These are phyloP conservation scores for Aureobasidium sp. DNA, from an alignment of 2,329 filamentous ascomycete species.

Conservation along the genomic window DNA sequence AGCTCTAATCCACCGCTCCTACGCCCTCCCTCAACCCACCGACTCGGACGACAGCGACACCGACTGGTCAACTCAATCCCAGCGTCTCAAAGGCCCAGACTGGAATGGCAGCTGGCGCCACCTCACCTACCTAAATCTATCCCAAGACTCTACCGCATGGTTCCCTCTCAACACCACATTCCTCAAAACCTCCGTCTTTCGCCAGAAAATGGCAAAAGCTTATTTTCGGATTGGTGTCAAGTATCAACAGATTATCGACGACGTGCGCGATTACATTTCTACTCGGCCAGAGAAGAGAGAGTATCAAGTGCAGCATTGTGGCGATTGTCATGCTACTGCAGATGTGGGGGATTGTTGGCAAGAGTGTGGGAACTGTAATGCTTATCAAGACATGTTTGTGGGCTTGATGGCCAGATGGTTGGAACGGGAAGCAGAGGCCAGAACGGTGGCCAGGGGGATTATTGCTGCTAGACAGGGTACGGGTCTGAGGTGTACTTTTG, in stretches of 20 bases:
- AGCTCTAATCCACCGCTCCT: conserved; percentile 33
- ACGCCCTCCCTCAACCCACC: background rate
- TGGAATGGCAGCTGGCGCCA: conserved; percentile 11
- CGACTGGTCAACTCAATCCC: background rate
- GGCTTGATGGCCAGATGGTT: conserved; percentile 12
- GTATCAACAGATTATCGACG: background rate
- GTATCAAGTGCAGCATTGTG: conserved; percentile 3
- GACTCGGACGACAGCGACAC: background rate
- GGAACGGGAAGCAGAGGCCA: conserved; percentile 11
- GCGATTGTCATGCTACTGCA: background rate
- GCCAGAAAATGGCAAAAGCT: background rate
- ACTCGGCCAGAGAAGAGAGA: background rate
- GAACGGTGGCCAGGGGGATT: background rate
- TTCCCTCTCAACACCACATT: background rate
- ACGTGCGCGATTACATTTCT: background rate
- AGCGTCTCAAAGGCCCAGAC: background rate
- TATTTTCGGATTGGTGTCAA: background rate
- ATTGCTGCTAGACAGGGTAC: background rate
- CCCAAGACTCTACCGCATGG: background rate
- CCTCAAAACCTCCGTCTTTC: background rate
- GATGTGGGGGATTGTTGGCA: background rate
- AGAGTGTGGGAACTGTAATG: background rate
- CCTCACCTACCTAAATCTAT: conserved; percentile 10
- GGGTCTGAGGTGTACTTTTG: conserved; percentile 1
- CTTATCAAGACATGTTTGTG: conserved; percentile 1